Evolutionary conservation across 2,329 filamentous ascomycete genomes (phyloP).

Genomic region (Westerdykella sp.): DNA sequence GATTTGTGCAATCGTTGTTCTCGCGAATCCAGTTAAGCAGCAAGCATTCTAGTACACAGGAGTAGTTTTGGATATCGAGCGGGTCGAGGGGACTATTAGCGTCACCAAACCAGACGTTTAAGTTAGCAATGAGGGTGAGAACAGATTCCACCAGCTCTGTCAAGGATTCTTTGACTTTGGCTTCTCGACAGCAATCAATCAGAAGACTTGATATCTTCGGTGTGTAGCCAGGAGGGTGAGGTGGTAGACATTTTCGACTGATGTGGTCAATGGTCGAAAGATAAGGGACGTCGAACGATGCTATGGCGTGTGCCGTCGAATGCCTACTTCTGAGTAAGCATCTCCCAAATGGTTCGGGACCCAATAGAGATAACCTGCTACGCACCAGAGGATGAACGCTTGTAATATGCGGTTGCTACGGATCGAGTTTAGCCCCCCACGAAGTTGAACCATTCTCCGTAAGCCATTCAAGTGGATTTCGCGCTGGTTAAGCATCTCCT

Average conservation of each 20-base stretch:
- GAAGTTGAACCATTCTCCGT: constrained; percentile 30
- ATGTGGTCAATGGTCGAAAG: constrained; percentile 26
- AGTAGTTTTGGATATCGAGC: constrained; percentile 33
- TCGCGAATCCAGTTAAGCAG: constrained; percentile 29
- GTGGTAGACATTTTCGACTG: constrained; percentile 20
- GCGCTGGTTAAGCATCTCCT: constrained; percentile 28
- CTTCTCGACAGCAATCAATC: constrained; percentile 23
- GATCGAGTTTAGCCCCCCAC: constrained; percentile 30
- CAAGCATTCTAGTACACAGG: constrained; percentile 29
- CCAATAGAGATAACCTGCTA: constrained; percentile 9
- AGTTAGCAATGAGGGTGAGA: constrained; percentile 29
- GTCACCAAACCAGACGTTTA: constrained; percentile 31
- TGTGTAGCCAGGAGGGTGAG: constrained; percentile 25
- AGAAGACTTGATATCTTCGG: constrained; percentile 26
- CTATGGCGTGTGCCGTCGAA: constrained; percentile 34
- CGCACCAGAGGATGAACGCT: constrained; percentile 38
- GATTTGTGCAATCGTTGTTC: constrained; percentile 17
- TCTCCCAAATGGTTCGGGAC: constrained; percentile 22
- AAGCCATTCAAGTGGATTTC: constrained; percentile 30
- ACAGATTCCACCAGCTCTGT: constrained; percentile 23
- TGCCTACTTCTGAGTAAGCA: constrained; percentile 38
- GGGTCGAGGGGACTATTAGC: constrained; percentile 27
- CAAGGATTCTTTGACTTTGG: constrained; percentile 25
- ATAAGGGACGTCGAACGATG: constrained; percentile 29
- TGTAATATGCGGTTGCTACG: constrained; percentile 35